Evolutionary conservation across 2,329 filamentous ascomycete species (phyloP).

Genomic region (Sporothrix euskadiensis): DNA sequence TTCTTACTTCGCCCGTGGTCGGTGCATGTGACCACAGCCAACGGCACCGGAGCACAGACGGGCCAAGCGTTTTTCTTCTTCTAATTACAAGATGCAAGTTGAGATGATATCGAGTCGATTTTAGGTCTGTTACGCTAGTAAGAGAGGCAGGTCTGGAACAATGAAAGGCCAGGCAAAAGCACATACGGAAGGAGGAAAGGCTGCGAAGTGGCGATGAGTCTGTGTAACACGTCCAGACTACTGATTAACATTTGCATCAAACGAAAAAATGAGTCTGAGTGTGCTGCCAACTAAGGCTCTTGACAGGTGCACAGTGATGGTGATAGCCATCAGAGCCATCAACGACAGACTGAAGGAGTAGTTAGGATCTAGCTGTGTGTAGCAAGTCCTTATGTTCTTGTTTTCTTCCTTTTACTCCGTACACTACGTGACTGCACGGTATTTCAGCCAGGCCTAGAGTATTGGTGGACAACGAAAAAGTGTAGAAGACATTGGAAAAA

Average conservation of each 20-base stretch:
- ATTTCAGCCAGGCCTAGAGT: not conserved
- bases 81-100: not conserved
- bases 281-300: not conserved
- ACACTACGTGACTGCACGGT: not conserved
- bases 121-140: not conserved
- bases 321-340: not conserved
- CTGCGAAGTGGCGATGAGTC: not conserved
- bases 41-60: not conserved
- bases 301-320: not conserved
- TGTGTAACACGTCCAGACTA: not conserved
- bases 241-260: not conserved
- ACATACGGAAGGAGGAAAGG: not conserved
- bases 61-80: not conserved
- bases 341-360: not conserved
- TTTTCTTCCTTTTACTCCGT: not conserved
- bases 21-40: not conserved
- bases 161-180: not conserved
- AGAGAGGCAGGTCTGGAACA: not conserved
- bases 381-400: not conserved
- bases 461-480: not conserved
- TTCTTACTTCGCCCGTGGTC: not conserved
- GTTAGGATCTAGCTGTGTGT: not conserved
- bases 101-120: not conserved
- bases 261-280: not conserved
- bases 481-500: conserved; percentile 2